Evolutionary conservation across 305 asterid species (phyloP).

Genomic region (Rubia tinctorum): DNA sequence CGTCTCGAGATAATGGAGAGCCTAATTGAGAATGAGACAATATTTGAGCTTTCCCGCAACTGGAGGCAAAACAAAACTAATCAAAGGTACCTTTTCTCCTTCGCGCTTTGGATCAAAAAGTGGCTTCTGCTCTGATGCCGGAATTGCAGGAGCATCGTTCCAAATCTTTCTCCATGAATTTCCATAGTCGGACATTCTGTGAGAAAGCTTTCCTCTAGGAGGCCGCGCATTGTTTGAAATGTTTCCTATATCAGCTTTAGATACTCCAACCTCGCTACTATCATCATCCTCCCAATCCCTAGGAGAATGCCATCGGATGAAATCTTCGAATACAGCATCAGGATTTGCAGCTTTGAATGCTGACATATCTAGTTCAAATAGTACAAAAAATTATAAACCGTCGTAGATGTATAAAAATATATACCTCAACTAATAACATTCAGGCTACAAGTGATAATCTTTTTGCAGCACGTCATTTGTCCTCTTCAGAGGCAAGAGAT

Average conservation of each 20-base stretch:
- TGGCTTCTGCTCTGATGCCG: constrained; percentile 82
- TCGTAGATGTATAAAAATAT: neutral
- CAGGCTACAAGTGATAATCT: neutral
- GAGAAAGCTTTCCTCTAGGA: constrained; percentile 87
- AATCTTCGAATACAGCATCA: constrained; percentile 93
- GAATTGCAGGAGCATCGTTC: constrained; percentile 69
- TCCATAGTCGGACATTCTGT: constrained; percentile 90
- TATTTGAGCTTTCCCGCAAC: neutral
- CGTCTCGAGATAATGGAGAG: constrained; percentile 96
- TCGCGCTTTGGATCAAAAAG: constrained; percentile 90
- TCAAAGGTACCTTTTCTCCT: constrained; percentile 87
- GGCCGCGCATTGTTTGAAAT: constrained; percentile 57
- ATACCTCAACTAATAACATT: neutral
- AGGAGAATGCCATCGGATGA: constrained; percentile 98
- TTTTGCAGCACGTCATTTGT: neutral
- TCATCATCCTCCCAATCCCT: constrained; percentile 84
- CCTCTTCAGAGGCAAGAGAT: neutral
- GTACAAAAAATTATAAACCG: constrained; percentile 7
- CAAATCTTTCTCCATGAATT: constrained; percentile 91
- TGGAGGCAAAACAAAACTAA: neutral
- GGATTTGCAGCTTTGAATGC: constrained; percentile 97
- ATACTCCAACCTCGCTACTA: constrained; percentile 30
- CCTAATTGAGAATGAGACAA: constrained; percentile 34
- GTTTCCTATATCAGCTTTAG: constrained; percentile 30
- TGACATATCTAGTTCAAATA: constrained; percentile 74